Conservation (phyloP, 2,329 filamentous ascomycete genomes). For the Blumeria graminis region DNA sequence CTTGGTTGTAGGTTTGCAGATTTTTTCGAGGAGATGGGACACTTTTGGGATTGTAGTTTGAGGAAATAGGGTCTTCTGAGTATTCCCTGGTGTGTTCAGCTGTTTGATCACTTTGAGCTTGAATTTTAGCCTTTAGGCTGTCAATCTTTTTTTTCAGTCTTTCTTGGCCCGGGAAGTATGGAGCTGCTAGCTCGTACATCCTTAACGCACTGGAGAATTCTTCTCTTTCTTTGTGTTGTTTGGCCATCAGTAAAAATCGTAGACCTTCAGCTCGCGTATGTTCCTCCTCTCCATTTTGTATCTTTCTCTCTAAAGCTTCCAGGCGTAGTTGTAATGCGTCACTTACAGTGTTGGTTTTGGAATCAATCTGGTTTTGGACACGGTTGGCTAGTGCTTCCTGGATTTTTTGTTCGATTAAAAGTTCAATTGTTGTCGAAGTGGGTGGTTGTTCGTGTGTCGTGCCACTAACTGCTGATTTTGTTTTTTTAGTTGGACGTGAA, state of each 20-base stretch:
- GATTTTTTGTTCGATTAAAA: conserved; percentile 78
- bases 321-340: conserved; percentile 61
- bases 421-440: conserved; percentile 57
- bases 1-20: background rate
- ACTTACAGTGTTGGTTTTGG: conserved; percentile 30
- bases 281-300: conserved; percentile 40
- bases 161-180: conserved; percentile 65
- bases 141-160: conserved; percentile 52
- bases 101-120: conserved; percentile 15
- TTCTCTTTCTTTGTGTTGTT: conserved; percentile 67
- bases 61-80: background rate
- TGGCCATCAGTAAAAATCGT: conserved; percentile 68
- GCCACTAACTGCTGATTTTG: conserved; percentile 15
- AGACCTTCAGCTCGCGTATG: conserved; percentile 61
- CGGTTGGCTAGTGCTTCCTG: conserved; percentile 69
- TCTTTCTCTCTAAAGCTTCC: conserved; percentile 65
- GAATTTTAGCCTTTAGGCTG: conserved; percentile 29
- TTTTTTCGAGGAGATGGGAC: background rate
- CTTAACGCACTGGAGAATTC: conserved; percentile 55
- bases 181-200: conserved; percentile 67
- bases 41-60: no score
- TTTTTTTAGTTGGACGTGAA: conserved; percentile 24
- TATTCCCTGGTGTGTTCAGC: background rate
- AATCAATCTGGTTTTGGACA: conserved; percentile 20
- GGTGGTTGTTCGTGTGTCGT: conserved; percentile 19